Conservation (phyloP, 164 flowering plant genomes). For the Piper betle region DNA sequence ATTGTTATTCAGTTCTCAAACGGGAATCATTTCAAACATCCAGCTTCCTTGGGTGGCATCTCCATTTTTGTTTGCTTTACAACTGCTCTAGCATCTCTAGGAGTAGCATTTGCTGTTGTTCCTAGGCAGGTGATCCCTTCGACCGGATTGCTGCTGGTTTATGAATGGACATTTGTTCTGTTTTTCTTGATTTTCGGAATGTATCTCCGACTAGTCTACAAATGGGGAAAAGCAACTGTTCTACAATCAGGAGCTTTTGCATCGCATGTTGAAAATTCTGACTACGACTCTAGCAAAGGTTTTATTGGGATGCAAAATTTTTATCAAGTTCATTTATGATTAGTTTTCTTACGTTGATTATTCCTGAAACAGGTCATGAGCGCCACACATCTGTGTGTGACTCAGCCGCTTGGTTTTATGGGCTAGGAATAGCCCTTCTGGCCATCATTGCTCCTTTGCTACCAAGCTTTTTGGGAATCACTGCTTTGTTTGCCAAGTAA, state of each 20-base stretch:
- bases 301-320: too few species aligned
- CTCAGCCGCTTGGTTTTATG: slow-evolving; percentile 44
- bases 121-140: slow-evolving; percentile 95
- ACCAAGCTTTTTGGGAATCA: slow-evolving; percentile 73
- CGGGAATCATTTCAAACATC: slow-evolving; percentile 44
- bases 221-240: slow-evolving; percentile 55
- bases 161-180: slow-evolving; percentile 74
- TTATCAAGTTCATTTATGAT: too few species aligned
- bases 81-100: slow-evolving; percentile 49
- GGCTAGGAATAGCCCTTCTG: slow-evolving; percentile 72
- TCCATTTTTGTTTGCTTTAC: slow-evolving; percentile 55
- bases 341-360: slow-evolving; percentile 3
- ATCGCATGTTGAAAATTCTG: slow-evolving; percentile 31
- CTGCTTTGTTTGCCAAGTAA: slow-evolving; percentile 78
- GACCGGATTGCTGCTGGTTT: slow-evolving; percentile 86
- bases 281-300: slow-evolving; percentile 87
- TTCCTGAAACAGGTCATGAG: slow-evolving; percentile 51
- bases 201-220: slow-evolving; percentile 48
- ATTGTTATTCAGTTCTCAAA: slow-evolving; percentile 26
- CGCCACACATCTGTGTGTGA: slow-evolving; percentile 51
- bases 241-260: slow-evolving; percentile 35
- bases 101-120: slow-evolving; percentile 47
- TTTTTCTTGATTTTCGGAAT: slow-evolving; percentile 63
- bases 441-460: slow-evolving; percentile 61
- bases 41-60: slow-evolving; percentile 53